Evolutionary conservation across 106 monocot species (phyloP), one percentile per base, ranked within the genome.

Genomic region (Allium cepa): DNA sequence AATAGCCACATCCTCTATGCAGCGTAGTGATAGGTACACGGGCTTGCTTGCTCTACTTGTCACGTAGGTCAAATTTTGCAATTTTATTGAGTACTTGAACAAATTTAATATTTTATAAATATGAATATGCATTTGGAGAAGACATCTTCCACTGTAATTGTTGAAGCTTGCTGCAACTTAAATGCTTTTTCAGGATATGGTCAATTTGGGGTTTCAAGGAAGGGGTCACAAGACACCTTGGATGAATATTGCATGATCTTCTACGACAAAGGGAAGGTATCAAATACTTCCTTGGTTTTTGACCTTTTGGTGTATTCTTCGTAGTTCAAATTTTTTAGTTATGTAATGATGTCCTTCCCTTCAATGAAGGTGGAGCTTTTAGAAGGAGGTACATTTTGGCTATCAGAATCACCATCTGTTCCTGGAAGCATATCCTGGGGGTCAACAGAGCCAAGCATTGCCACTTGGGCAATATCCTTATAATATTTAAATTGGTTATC

Each of bases 381-480:
- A 59, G 96, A 92, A 96, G 91, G 95, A 59, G 95, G 95, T 67
- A 96, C 95, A 3, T 96, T 96, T 73, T 96, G 95, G 95, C 72
- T 96, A 46, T 96, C 95, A 56, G 95, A 97, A 76, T 92, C 96
- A 63, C 96, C 96, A 15, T 92, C 92, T 70, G 84, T 97, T 72
- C 96, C 92, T 50, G 92, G 96, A 78, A 97, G 96, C 79, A 75
- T 80, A 66, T 88, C 92, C 13, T 97, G 96, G 92, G 92, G 96
- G 52, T 81, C 96, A n/a, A 74, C 75, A 50, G 86, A 77, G 71
- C 96, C 96, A 12, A 88, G 86, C 62, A 88, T 92, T 65, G 88
- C 92, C 53, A 97, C 88, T 15, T 97, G 96, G 96, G 96, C 91
- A n/a, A 96, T 96, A 96, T 96, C 96, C 96, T 88, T 36, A 36